Evolutionary conservation across 1,139 yeast species (phyloP).

Genomic region (Scheffersomyces lignicola): DNA sequence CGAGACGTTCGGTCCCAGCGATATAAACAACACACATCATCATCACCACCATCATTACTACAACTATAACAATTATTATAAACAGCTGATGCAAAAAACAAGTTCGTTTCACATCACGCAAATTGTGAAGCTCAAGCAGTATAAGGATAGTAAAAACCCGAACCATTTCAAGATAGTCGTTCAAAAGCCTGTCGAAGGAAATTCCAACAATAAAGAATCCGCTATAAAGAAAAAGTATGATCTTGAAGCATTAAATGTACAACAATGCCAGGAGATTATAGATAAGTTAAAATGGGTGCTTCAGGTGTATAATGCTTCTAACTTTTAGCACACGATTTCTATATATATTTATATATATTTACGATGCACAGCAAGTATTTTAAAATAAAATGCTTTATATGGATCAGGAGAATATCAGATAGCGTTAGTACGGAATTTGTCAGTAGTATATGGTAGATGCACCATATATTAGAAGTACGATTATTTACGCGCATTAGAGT

Average conservation of each 20-base stretch:
- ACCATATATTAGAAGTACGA: too few relatives aligned
- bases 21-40: constrained; percentile 14
- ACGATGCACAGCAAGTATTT: too few relatives aligned
- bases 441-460: too few relatives aligned
- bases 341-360: too few relatives aligned
- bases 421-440: too few relatives aligned
- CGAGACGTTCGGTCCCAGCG: constrained; percentile 20
- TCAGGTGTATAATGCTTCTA: constrained; percentile 40
- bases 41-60: constrained; percentile 42
- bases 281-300: constrained; percentile 57
- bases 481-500: too few relatives aligned
- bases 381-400: too few relatives aligned
- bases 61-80: constrained; percentile 43
- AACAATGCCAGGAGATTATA: constrained; percentile 75
- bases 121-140: constrained; percentile 72
- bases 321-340: constrained; percentile 5
- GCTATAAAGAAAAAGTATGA: constrained; percentile 69
- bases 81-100: constrained; percentile 63
- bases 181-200: constrained; percentile 53
- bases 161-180: constrained; percentile 81
- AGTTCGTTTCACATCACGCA: constrained; percentile 86
- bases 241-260: constrained; percentile 67
- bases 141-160: constrained; percentile 63
- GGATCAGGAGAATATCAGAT: too few relatives aligned
- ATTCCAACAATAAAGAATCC: constrained; percentile 26